Percentiles rank a stretch among this genome's conserved stretches.
phyloP scores from a whole-genome alignment of 306 rosid species.

The Lathyrus sativus region DNA sequence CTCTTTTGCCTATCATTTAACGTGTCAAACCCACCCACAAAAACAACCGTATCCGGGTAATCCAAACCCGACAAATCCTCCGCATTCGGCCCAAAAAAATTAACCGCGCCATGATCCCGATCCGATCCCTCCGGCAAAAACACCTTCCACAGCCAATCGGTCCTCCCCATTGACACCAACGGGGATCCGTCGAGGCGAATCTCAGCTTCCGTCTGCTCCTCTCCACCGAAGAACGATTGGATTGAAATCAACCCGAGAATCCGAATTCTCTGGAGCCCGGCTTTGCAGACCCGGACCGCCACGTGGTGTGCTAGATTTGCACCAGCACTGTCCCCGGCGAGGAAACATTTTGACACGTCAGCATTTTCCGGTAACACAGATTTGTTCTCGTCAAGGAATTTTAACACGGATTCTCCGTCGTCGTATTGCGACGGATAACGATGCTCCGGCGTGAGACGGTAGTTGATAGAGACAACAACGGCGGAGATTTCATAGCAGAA shows the following conservation, averaged over 20 bases:
- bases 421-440: conserved; percentile 68
- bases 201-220: conserved; percentile 68
- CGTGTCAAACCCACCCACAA: too few species aligned
- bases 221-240: conserved; percentile 84
- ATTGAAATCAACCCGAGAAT: conserved; percentile 55
- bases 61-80: too few species aligned
- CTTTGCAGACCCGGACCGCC: conserved; percentile 43
- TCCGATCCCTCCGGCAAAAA: conserved; percentile 1
- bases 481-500: conserved; percentile 50
- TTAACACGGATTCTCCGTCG: conserved; percentile 64
- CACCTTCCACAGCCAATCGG: conserved; percentile 75
- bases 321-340: conserved; percentile 86
- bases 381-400: conserved; percentile 41
- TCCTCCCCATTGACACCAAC: conserved; percentile 43
- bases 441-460: conserved; percentile 74
- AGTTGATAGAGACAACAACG: conserved; percentile 66
- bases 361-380: conserved; percentile 47
- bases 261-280: not conserved
- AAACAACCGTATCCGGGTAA: too few species aligned
- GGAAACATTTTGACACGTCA: conserved; percentile 55
- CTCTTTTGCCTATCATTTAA: too few species aligned
- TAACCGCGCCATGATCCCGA: too few species aligned
- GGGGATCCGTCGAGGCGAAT: conserved; percentile 43
- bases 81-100: too few species aligned
- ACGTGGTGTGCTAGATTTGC: conserved; percentile 77